These are phyloP conservation scores for Arthrinium phaeospermum DNA, from an alignment of 2,329 filamentous ascomycete genomes.

Conservation along the genomic window DNA sequence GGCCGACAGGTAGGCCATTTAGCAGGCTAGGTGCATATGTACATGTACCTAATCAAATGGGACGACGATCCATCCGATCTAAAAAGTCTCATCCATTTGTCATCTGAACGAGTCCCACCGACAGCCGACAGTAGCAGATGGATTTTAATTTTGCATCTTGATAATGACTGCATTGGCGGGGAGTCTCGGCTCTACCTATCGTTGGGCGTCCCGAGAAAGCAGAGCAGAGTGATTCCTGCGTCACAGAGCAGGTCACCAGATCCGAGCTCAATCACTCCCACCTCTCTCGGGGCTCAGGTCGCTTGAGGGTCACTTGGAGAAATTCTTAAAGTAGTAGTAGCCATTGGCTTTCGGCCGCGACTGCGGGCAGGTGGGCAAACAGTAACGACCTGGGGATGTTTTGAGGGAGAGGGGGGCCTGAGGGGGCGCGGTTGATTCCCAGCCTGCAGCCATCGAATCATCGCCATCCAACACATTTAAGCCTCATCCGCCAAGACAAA, in stretches of 20 bases:
- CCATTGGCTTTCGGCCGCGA: constrained; percentile 11
- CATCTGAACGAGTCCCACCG: constrained; percentile 6
- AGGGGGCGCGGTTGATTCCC: neutral
- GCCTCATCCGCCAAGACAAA: constrained; percentile 18
- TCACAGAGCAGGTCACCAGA: neutral
- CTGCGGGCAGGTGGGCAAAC: constrained; percentile 11
- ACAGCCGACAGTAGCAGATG: neutral
- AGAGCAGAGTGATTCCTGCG: neutral
- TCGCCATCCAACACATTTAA: constrained; percentile 18
- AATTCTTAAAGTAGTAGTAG: neutral
- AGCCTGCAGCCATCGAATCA: constrained; percentile 3
- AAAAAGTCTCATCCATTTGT: constrained; percentile 2
- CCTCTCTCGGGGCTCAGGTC: neutral
- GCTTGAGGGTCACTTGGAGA: neutral
- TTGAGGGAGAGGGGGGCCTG: neutral
- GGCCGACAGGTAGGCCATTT: too few species aligned
- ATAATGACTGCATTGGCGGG: constrained; percentile 6
- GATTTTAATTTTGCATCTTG: neutral
- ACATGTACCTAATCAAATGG: constrained; percentile 17
- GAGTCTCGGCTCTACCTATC: neutral
- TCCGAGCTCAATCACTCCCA: neutral
- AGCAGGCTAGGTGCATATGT: constrained; percentile 9
- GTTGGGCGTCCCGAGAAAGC: neutral
- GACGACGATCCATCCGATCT: constrained; percentile 16
- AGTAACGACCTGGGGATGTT: constrained; percentile 6